A percentile compares a stretch with the other conserved stretches of the same genome.
These are phyloP conservation scores for Coleophoma cylindrospora DNA, from an alignment of 2,329 filamentous ascomycete genomes.

Conservation along the genomic window DNA sequence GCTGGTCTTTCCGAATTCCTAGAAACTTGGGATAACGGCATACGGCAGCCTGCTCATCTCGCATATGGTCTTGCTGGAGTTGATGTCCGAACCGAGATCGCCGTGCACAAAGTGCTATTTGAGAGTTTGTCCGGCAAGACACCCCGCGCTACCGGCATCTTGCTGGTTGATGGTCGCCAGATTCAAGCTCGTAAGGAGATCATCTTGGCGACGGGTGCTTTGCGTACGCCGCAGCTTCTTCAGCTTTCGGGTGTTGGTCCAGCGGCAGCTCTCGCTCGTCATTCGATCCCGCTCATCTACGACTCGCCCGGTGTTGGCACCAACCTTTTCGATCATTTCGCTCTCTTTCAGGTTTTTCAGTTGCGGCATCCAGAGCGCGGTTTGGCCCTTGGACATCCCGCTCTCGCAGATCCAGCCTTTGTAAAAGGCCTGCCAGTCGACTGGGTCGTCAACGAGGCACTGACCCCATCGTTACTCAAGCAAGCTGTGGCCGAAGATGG, in stretches of 20 bases:
- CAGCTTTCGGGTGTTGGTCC: slow-evolving; percentile 56
- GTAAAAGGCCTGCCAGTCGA: too few species aligned
- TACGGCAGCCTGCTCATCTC: slow-evolving; percentile 39
- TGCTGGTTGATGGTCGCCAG: slow-evolving; percentile 44
- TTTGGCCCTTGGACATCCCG: too few species aligned
- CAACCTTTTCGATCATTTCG: slow-evolving; percentile 44
- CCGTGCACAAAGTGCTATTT: slow-evolving; percentile 41
- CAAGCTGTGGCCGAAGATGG: too few species aligned
- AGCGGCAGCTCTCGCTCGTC: slow-evolving; percentile 36
- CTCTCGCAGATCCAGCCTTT: too few species aligned
- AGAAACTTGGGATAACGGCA: slow-evolving; percentile 37
- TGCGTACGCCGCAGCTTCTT: slow-evolving; percentile 36
- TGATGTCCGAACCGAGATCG: slow-evolving; percentile 27
- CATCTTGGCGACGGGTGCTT: slow-evolving; percentile 30
- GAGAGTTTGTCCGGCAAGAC: slow-evolving; percentile 46
- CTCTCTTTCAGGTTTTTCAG: too few species aligned
- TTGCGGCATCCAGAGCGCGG: too few species aligned
- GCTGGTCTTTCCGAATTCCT: too few species aligned
- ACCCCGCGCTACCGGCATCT: slow-evolving; percentile 52
- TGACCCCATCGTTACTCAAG: too few species aligned
- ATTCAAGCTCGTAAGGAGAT: slow-evolving; percentile 46
- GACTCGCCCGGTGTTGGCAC: slow-evolving; percentile 44
- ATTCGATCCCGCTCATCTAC: slow-evolving; percentile 36
- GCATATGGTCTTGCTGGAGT: too few species aligned
- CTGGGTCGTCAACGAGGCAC: too few species aligned